Percentiles rank a stretch among this genome's conserved stretches.
phyloP scores from a whole-genome alignment of 2,329 filamentous ascomycete species.

The Trichoderma simmonsii region DNA sequence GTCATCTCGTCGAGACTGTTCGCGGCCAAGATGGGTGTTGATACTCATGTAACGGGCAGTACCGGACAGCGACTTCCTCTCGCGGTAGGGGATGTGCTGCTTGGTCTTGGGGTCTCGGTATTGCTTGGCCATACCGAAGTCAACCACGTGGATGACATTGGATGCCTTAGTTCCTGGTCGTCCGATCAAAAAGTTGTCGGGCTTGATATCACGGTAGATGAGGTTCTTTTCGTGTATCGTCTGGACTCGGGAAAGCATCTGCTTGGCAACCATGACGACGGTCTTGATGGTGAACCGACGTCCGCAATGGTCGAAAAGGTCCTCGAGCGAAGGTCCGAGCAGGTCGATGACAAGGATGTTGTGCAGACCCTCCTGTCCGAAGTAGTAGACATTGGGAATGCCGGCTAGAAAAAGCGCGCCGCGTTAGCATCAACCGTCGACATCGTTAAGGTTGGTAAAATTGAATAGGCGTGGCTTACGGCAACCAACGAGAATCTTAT shows the following conservation, averaged over 20 bases:
- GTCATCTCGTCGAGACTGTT: constrained; percentile 94
- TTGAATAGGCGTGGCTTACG: constrained; percentile 59
- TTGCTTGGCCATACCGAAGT: constrained; percentile 99
- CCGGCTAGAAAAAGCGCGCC: constrained; percentile 60
- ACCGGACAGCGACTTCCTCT: constrained; percentile 93
- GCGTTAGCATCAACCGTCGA: not conserved
- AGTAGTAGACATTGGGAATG: constrained; percentile 99
- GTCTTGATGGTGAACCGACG: constrained; percentile 95
- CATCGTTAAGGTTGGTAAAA: not conserved
- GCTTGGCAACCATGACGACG: constrained; percentile 97
- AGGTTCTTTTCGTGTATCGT: constrained; percentile 98
- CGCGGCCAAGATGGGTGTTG: constrained; percentile 94
- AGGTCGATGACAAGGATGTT: constrained; percentile 98
- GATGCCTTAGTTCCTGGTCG: constrained; percentile 88
- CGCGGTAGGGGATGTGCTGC: constrained; percentile 96
- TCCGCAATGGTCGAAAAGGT: constrained; percentile 96
- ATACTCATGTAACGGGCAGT: constrained; percentile 99
- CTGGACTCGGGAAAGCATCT: constrained; percentile 94
- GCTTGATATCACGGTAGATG: constrained; percentile 99
- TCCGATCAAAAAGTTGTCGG: constrained; percentile 97
- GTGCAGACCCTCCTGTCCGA: constrained; percentile 95
- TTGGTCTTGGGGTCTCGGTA: constrained; percentile 99
- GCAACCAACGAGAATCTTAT: constrained; percentile 98
- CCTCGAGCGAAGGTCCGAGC: constrained; percentile 89
- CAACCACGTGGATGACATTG: constrained; percentile 97